Conservation (phyloP, 805 yeast species). For the Sungouiozyma ichnusensis region DNA sequence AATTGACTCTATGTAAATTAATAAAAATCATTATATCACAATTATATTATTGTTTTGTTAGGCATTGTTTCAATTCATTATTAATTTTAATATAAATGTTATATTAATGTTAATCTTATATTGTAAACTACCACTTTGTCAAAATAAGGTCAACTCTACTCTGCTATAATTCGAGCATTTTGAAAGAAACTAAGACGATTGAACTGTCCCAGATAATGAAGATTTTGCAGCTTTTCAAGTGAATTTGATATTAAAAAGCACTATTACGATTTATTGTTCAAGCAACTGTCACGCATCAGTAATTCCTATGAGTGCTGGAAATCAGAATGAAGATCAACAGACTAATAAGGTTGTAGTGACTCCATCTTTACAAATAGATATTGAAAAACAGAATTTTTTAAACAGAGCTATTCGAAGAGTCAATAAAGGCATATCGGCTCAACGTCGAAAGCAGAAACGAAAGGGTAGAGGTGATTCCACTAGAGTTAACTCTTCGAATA, state of each 20-base stretch:
- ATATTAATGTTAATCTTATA: no score
- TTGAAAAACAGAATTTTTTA: slow-evolving; percentile 2
- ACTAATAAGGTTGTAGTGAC: neutral
- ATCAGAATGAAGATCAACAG: neutral
- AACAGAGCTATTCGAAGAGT: slow-evolving; percentile 4
- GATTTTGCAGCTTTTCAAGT: neutral
- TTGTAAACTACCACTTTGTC: no score
- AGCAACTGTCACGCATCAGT: neutral
- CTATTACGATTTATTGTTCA: no score
- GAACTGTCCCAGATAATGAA: neutral
- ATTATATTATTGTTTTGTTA: neutral
- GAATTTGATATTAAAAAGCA: no score
- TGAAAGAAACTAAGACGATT: no score
- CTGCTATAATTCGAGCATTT: no score
- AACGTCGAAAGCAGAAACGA: neutral
- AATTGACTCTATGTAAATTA: neutral
- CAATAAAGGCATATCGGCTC: slow-evolving; percentile 1
- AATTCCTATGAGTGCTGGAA: neutral
- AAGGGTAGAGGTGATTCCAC: neutral
- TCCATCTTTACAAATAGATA: neutral
- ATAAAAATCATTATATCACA: neutral
- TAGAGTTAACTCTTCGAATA: neutral
- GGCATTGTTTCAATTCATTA: neutral
- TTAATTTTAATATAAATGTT: no score
- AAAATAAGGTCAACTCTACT: no score